A percentile compares a stretch with the other conserved stretches of the same genome.
phyloP scores from a whole-genome alignment of 371 early-diverging fungal species.

The Syncephalastrum contaminatum region DNA sequence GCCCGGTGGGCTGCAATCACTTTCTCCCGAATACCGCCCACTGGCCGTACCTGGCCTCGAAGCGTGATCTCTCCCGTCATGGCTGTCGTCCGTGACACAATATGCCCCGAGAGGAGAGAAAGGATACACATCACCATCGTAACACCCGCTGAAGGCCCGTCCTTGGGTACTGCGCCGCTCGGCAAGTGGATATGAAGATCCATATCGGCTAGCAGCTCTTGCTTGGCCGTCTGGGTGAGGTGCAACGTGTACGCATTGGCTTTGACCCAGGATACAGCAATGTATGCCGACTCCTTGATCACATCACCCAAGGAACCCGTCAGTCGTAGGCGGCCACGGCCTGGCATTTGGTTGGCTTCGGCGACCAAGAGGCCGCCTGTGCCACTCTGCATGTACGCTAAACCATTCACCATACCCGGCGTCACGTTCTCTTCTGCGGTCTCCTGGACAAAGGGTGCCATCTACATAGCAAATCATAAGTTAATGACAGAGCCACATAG shows the following conservation, averaged over 20 bases:
- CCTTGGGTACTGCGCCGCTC: slow-evolving; percentile 81
- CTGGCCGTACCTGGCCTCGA: slow-evolving; percentile 79
- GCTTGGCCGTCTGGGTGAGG: slow-evolving; percentile 39
- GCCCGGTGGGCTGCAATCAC: slow-evolving; percentile 82
- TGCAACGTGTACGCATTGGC: slow-evolving; percentile 66
- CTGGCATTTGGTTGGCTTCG: slow-evolving; percentile 79
- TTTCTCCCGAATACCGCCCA: slow-evolving; percentile 91
- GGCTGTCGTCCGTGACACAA: slow-evolving; percentile 57
- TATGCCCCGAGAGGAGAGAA: slow-evolving; percentile 62
- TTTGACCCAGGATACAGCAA: slow-evolving; percentile 80
- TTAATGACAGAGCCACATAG: neutral
- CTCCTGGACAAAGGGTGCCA: slow-evolving; percentile 63
- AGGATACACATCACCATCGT: slow-evolving; percentile 76
- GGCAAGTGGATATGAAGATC: slow-evolving; percentile 89
- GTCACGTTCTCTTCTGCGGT: slow-evolving; percentile 50
- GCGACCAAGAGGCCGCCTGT: slow-evolving; percentile 78
- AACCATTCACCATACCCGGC: slow-evolving; percentile 81
- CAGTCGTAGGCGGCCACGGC: slow-evolving; percentile 64
- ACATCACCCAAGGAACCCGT: slow-evolving; percentile 86
- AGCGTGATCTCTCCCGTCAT: slow-evolving; percentile 93
- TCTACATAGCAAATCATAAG: slow-evolving; percentile 17
- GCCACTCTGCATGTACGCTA: slow-evolving; percentile 81
- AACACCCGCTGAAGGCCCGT: slow-evolving; percentile 77
- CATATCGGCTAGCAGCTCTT: slow-evolving; percentile 43
- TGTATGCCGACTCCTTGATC: slow-evolving; percentile 83